These are phyloP conservation scores for Wilcoxina mikolae DNA, from an alignment of 495 filamentous ascomycete genomes.

Conservation along the genomic window DNA sequence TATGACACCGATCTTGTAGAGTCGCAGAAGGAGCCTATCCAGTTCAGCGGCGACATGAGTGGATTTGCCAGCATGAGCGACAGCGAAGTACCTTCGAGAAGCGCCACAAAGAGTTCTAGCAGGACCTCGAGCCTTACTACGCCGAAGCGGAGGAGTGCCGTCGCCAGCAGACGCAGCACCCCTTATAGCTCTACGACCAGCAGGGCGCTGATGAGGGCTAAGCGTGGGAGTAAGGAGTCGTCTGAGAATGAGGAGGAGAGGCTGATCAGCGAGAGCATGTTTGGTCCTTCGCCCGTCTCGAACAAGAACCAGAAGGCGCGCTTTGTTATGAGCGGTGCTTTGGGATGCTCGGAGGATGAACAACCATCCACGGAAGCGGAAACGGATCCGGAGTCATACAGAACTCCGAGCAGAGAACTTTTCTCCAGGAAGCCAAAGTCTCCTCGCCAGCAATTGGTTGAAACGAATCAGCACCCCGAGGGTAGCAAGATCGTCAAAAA, in stretches of 20 bases:
- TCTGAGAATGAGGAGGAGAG: conserved; percentile 12
- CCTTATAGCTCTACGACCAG: conserved; percentile 24
- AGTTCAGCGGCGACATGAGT: conserved; percentile 23
- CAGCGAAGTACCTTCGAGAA: conserved; percentile 1
- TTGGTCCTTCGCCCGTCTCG: not conserved
- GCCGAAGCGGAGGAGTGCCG: conserved; percentile 14
- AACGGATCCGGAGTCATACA: not conserved
- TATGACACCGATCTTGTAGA: conserved; percentile 8
- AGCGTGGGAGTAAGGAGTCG: not conserved
- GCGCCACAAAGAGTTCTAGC: not conserved
- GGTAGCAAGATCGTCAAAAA: conserved; percentile 4
- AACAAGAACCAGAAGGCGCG: conserved; percentile 4
- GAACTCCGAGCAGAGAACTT: conserved; percentile 17
- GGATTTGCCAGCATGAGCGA: conserved; percentile 17
- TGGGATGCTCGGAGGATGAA: conserved; percentile 11
- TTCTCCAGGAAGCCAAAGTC: conserved; percentile 9
- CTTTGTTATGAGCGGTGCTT: conserved; percentile 23
- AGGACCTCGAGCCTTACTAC: conserved; percentile 20
- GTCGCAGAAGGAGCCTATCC: conserved; percentile 14
- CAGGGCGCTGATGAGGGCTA: conserved; percentile 20
- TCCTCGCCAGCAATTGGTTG: not conserved
- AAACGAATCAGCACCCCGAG: conserved; percentile 1
- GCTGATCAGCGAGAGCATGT: conserved; percentile 6
- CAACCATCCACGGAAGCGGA: conserved; percentile 18
- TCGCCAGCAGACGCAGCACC: conserved; percentile 16